These are phyloP conservation scores for Xylaria sp. DNA, from an alignment of 495 filamentous ascomycete species.

Conservation along the genomic window DNA sequence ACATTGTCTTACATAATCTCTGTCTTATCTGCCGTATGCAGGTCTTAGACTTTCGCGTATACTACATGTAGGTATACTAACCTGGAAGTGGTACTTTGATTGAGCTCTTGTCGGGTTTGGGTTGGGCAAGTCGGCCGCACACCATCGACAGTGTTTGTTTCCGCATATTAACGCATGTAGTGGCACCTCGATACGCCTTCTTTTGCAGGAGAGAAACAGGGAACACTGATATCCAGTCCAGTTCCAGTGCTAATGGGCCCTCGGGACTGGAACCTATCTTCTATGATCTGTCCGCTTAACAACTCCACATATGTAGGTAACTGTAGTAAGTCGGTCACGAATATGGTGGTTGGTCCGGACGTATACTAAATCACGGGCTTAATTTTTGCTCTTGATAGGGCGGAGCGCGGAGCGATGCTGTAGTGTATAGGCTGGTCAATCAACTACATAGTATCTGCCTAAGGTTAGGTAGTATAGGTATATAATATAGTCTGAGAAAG, in stretches of 20 bases:
- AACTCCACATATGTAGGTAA: too few species aligned
- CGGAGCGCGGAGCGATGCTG: too few species aligned
- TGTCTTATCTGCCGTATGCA: not conserved
- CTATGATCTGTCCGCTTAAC: too few species aligned
- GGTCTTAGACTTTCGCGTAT: not conserved
- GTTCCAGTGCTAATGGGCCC: too few species aligned
- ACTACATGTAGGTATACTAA: too few species aligned
- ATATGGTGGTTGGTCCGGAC: not conserved
- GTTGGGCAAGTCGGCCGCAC: not conserved
- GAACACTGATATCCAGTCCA: too few species aligned
- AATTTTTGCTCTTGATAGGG: not conserved
- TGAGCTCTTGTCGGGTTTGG: not conserved
- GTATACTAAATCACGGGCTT: not conserved
- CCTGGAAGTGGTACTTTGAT: not conserved
- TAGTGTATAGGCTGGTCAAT: not conserved
- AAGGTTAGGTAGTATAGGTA: not conserved
- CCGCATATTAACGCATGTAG: not conserved
- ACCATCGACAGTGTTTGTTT: not conserved
- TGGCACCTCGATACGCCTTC: not conserved
- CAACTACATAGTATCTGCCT: not conserved
- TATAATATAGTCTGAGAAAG: not conserved
- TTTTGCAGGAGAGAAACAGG: too few species aligned
- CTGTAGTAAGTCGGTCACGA: constrained; percentile 10
- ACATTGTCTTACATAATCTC: not conserved
- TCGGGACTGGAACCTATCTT: too few species aligned